A percentile compares a stretch with the other conserved stretches of the same genome.
Evolutionary conservation across 768 basidiomycete genomes (phyloP).

Genomic region (Tricholoma sp.): DNA sequence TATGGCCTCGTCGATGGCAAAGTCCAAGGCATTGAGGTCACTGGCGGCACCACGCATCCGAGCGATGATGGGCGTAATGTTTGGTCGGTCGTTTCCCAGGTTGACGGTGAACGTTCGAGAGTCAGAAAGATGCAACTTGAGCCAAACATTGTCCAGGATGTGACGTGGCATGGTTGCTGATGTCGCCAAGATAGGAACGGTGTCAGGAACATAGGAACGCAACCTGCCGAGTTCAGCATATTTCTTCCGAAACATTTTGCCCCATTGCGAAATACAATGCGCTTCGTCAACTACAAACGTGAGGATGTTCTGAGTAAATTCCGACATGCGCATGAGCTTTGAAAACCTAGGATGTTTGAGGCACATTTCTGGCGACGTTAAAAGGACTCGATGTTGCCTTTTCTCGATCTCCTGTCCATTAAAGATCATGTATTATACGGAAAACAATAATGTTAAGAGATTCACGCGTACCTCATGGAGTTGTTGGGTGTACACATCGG

Average conservation of each 20-base stretch:
- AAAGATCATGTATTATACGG: too few relatives aligned
- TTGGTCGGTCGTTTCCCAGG: background rate
- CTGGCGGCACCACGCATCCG: background rate
- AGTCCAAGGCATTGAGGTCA: background rate
- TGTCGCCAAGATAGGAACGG: background rate
- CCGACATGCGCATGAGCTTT: background rate
- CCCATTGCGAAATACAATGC: too few relatives aligned
- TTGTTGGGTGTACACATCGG: background rate
- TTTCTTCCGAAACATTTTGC: background rate
- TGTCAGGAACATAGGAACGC: background rate
- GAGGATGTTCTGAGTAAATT: background rate
- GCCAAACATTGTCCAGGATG: background rate
- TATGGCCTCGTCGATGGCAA: background rate
- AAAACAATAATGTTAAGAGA: too few relatives aligned
- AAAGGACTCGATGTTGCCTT: background rate
- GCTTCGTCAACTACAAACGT: background rate
- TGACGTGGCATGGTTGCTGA: background rate
- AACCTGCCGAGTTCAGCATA: background rate
- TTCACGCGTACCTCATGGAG: background rate
- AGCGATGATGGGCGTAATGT: background rate
- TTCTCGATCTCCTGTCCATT: background rate
- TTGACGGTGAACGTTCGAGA: background rate
- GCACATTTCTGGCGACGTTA: background rate
- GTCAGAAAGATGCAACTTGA: background rate
- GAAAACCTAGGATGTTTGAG: background rate